phyloP scores from a whole-genome alignment of 306 rosid species.

The Potentilla sterilis region DNA sequence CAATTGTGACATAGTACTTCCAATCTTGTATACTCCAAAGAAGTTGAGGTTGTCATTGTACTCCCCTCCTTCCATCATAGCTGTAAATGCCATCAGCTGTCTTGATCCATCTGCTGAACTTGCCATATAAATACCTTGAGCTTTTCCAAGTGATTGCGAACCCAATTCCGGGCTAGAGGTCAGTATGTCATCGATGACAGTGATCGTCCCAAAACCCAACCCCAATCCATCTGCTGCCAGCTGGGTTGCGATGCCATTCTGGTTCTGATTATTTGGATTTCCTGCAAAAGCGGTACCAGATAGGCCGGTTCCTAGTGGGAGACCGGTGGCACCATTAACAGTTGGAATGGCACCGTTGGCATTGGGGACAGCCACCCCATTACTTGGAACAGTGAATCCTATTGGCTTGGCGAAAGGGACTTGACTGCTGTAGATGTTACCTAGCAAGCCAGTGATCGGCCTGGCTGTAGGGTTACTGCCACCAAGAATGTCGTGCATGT shows the following conservation, averaged over 20 bases:
- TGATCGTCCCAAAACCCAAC: constrained; percentile 86
- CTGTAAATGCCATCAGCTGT: constrained; percentile 91
- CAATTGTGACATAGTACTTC: constrained; percentile 67
- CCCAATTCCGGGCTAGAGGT: constrained; percentile 73
- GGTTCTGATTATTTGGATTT: constrained; percentile 30
- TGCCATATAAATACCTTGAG: constrained; percentile 88
- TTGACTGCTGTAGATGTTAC: constrained; percentile 82
- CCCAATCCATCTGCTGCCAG: constrained; percentile 86
- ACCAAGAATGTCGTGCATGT: constrained; percentile 89
- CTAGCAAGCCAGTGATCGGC: constrained; percentile 80
- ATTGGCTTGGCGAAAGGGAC: constrained; percentile 85
- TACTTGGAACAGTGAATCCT: constrained; percentile 65
- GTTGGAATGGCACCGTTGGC: constrained; percentile 91
- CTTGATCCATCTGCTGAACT: constrained; percentile 86
- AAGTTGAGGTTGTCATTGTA: constrained; percentile 85
- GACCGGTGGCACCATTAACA: constrained; percentile 76
- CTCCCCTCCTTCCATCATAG: constrained; percentile 89
- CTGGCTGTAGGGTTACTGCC: constrained; percentile 86
- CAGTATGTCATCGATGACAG: constrained; percentile 72
- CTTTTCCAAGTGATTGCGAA: constrained; percentile 72
- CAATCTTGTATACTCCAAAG: constrained; percentile 71
- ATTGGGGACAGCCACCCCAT: constrained; percentile 67
- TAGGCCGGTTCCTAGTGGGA: constrained; percentile 78
- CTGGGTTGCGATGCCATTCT: constrained; percentile 34
- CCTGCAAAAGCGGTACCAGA: constrained; percentile 70